phyloP scores from a whole-genome alignment of 2,329 filamentous ascomycete species.

The Rhexocercosporidium sp. region DNA sequence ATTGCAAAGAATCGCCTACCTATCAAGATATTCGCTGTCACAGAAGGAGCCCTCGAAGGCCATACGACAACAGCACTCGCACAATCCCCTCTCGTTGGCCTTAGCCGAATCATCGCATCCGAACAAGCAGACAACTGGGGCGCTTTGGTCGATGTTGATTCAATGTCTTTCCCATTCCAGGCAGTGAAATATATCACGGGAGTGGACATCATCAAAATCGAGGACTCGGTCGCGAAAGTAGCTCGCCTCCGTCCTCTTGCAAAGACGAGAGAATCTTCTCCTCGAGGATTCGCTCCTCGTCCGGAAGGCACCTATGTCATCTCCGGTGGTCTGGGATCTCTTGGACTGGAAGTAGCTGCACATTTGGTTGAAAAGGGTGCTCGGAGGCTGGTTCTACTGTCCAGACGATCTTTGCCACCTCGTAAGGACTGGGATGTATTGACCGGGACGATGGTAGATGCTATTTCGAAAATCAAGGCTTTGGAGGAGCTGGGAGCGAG shows the following conservation, averaged over 20 bases:
- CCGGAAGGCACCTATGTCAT: slow-evolving; percentile 50
- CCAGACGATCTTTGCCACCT: slow-evolving; percentile 45
- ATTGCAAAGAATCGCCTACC: not conserved
- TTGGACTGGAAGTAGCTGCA: slow-evolving; percentile 46
- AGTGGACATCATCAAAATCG: slow-evolving; percentile 46
- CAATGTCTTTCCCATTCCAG: slow-evolving; percentile 41
- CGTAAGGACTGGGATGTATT: slow-evolving; percentile 41
- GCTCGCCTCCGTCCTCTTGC: not conserved
- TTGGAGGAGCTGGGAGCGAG: slow-evolving; percentile 1
- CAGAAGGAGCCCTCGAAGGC: not conserved
- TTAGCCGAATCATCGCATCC: slow-evolving; percentile 45
- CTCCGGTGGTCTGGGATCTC: slow-evolving; percentile 48
- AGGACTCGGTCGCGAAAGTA: slow-evolving; percentile 42
- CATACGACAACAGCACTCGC: not conserved
- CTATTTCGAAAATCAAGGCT: not conserved
- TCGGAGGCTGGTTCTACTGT: slow-evolving; percentile 48
- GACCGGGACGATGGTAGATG: slow-evolving; percentile 26
- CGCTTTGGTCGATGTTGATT: slow-evolving; percentile 46
- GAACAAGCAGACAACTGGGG: slow-evolving; percentile 48
- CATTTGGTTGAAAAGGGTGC: slow-evolving; percentile 49
- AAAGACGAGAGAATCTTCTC: slow-evolving; percentile 26
- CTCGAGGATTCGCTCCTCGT: slow-evolving; percentile 19
- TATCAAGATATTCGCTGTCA: slow-evolving; percentile 1
- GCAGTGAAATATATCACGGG: slow-evolving; percentile 47
- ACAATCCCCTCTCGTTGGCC: slow-evolving; percentile 34